Base-by-base conservation (phyloP, 116 monocot species). In the Zostera marina region DNA sequence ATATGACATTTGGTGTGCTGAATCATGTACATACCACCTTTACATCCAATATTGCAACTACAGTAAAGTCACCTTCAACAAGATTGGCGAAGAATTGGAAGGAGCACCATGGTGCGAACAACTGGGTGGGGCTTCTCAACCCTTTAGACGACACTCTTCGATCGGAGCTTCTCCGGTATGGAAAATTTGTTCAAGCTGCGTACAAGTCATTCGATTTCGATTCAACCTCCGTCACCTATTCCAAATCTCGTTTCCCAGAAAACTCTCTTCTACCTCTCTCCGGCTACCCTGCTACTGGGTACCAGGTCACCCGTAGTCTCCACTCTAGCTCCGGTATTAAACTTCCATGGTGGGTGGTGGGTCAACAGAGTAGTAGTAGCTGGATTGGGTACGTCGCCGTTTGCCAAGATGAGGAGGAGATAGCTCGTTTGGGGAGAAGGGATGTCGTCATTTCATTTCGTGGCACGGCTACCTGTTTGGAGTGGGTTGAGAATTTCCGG, bases 361-460 rank as follows among this genome's bases (percentile, higher is more conserved):
- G 71, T 32, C 47, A 63, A 13, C 55, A 39, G 43, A 77, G 82
- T 5, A 85, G 79, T 66, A 77, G 82, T 5, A 85, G 79, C 68
- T 91, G 85, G 77, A 79, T 82, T 12, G 91, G 91, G 12, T 93
- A 76, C 69, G 77, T 84, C 7, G 93, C 93, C 44, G 88, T 81
- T 16, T 93, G 84, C 73, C 41, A 75, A 2, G 76, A 84, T 49
- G 71, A 81, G 39, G 61, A 42, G 5, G 88, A 87, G 71, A 76
- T 93, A 22, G 67, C 60, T 11, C 71, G 84, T 11, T 72, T 88
- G 8, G 93, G 93, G 2, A 63, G 93, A 11, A 76, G 88, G 3
- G 93, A 93, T 61, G 47, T 87, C 14, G 77, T 88, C 39, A 44
- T 93, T 38, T 76, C 84, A 44, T 62, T 52, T 43, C 78, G 93